Evolutionary conservation across 2,329 filamentous ascomycete genomes (phyloP).

Genomic region (Fusarium equiseti): DNA sequence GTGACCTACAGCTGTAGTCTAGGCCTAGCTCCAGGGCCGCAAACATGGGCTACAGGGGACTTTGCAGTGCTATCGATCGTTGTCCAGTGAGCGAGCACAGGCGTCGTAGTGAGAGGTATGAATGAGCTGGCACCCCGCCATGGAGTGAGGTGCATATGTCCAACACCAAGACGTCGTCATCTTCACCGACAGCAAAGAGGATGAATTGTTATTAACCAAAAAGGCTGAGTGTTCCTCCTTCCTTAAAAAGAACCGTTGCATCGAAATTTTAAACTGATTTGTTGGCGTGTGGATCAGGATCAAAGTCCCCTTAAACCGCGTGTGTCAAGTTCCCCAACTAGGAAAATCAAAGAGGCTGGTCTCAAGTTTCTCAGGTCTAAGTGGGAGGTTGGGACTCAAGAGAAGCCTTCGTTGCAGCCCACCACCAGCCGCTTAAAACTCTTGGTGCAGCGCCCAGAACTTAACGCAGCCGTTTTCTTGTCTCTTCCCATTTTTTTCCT

Average conservation of each 20-base stretch:
- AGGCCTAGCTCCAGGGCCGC: slow-evolving; percentile 39
- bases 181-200: slow-evolving; percentile 18
- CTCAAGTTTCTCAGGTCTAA: slow-evolving; percentile 36
- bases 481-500: slow-evolving; percentile 22
- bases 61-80: slow-evolving; percentile 43
- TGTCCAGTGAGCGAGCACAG: slow-evolving; percentile 47
- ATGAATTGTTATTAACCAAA: slow-evolving; percentile 14
- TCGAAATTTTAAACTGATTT: slow-evolving; percentile 35
- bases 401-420: slow-evolving; percentile 42
- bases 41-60: slow-evolving; percentile 24
- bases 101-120: slow-evolving; percentile 33
- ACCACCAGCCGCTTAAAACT: slow-evolving; percentile 50
- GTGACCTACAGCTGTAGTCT: slow-evolving; percentile 16
- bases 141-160: slow-evolving; percentile 27
- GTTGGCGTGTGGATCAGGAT: slow-evolving; percentile 37
- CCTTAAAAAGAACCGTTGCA: slow-evolving; percentile 14
- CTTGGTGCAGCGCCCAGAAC: slow-evolving; percentile 50
- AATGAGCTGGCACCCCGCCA: slow-evolving; percentile 47
- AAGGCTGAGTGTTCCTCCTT: slow-evolving; percentile 37
- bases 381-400: slow-evolving; percentile 53
- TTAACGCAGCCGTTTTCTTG: slow-evolving; percentile 34
- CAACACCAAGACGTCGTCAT: slow-evolving; percentile 38
- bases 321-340: slow-evolving; percentile 35
- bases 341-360: slow-evolving; percentile 50
- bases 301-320: slow-evolving; percentile 37